A percentile compares a stretch with the other conserved stretches of the same genome.
Evolutionary conservation across 345 rosid species (phyloP).

Genomic region (Citrus hindsii): DNA sequence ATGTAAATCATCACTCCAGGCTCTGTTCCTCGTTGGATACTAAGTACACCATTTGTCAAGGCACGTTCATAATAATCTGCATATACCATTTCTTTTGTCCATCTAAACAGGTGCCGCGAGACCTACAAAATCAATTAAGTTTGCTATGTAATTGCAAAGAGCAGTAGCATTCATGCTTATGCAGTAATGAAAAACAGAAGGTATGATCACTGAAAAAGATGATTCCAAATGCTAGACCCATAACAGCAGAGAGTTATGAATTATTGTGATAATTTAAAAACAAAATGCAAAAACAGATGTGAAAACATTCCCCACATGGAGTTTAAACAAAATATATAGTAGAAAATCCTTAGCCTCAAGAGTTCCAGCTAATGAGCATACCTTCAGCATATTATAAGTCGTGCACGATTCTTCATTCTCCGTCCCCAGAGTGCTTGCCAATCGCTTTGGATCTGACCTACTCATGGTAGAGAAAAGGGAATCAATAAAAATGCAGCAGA

Average conservation of each 20-base stretch:
- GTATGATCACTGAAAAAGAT: not conserved
- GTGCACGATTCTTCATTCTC: conserved; percentile 96
- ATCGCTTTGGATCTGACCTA: conserved; percentile 81
- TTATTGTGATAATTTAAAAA: not conserved
- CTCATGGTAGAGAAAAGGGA: conserved; percentile 18
- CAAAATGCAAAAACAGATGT: not conserved
- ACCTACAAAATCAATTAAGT: conserved; percentile 41
- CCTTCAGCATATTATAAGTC: conserved; percentile 96
- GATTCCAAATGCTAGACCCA: not conserved
- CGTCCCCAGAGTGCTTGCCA: conserved; percentile 50
- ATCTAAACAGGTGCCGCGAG: conserved; percentile 79
- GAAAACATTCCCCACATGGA: not conserved
- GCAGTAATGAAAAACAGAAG: not conserved
- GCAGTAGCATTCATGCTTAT: not conserved
- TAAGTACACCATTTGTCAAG: conserved; percentile 78
- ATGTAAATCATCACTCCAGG: conserved; percentile 96
- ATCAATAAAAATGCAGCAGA: not conserved
- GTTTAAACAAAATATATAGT: not conserved
- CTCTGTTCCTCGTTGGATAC: conserved; percentile 88
- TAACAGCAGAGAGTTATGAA: not conserved
- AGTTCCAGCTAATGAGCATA: conserved; percentile 9
- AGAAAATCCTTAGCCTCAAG: not conserved
- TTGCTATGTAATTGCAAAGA: too few species aligned
- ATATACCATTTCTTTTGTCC: conserved; percentile 87
- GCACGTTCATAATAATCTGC: conserved; percentile 97